These are phyloP conservation scores for Diplodia corticola DNA, from an alignment of 2,329 filamentous ascomycete genomes.

Conservation along the genomic window DNA sequence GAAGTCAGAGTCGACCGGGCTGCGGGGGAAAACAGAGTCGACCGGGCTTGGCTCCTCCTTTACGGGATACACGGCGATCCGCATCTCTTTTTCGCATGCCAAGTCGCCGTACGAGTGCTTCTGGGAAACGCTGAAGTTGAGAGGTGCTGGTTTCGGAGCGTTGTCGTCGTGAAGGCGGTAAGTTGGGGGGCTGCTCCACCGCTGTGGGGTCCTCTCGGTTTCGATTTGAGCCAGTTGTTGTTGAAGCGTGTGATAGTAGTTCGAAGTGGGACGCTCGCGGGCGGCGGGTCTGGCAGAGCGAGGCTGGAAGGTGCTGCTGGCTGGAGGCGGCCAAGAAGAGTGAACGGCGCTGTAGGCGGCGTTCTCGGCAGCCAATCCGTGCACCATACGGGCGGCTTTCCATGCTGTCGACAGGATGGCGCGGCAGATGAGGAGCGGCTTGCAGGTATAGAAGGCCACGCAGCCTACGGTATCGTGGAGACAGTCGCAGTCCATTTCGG, in stretches of 20 bases:
- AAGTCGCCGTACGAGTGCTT: background rate
- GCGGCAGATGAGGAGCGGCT: background rate
- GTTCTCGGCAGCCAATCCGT: background rate
- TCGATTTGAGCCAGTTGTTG: background rate
- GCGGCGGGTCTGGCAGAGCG: background rate
- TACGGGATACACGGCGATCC: background rate
- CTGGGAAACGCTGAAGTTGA: background rate
- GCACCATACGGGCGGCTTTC: background rate
- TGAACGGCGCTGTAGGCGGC: background rate
- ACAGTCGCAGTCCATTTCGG: background rate
- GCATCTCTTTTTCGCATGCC: too few relatives aligned
- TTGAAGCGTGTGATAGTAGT: background rate
- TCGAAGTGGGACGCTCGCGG: background rate
- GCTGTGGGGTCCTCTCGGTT: background rate
- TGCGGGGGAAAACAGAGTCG: too few relatives aligned
- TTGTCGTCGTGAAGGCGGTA: background rate
- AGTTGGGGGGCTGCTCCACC: background rate
- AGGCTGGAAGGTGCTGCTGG: background rate
- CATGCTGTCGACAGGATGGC: background rate
- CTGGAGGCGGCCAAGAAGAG: background rate
- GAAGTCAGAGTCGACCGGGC: too few relatives aligned
- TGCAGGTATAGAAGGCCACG: constrained; percentile 5
- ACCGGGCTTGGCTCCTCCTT: too few relatives aligned
- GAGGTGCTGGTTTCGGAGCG: background rate
- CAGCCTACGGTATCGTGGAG: background rate